Conservation (phyloP, 73 alveolate species). For the Urostyla sp. region DNA sequence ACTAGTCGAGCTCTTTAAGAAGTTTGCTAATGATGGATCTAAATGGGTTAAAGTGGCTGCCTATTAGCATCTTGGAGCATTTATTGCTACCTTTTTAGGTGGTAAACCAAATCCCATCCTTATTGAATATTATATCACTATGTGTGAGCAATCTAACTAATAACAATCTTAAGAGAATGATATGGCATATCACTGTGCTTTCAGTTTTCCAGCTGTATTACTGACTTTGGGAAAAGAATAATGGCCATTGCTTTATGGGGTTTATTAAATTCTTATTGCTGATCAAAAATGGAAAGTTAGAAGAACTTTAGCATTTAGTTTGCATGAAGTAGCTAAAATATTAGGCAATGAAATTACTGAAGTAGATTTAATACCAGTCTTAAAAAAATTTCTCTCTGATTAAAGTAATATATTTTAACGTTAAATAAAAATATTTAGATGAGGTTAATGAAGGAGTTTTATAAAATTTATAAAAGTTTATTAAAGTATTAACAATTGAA, state of each 20-base stretch:
- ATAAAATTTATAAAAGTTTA: slow-evolving; percentile 69
- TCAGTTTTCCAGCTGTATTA: slow-evolving; percentile 80
- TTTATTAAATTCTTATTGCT: slow-evolving; percentile 59
- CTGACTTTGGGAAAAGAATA: slow-evolving; percentile 69
- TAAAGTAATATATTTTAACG: slow-evolving; percentile 53
- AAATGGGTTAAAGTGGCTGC: slow-evolving; percentile 91
- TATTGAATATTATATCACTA: slow-evolving; percentile 64
- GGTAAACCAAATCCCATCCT: slow-evolving; percentile 69
- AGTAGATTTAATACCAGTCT: slow-evolving; percentile 76
- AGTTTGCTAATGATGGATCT: slow-evolving; percentile 71
- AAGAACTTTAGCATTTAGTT: slow-evolving; percentile 71
- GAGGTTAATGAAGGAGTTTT: slow-evolving; percentile 69
- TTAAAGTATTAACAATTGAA: slow-evolving; percentile 61
- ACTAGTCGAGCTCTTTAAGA: slow-evolving; percentile 73
- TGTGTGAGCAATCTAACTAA: slow-evolving; percentile 64
- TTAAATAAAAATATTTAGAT: slow-evolving; percentile 13
- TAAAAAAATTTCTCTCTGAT: slow-evolving; percentile 62
- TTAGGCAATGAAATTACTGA: slow-evolving; percentile 82
- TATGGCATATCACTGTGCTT: slow-evolving; percentile 72
- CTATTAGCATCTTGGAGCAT: slow-evolving; percentile 74
- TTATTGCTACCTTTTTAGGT: slow-evolving; percentile 70
- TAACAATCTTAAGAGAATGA: slow-evolving; percentile 67
- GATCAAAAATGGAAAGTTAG: slow-evolving; percentile 74
- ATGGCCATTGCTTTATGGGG: slow-evolving; percentile 73
- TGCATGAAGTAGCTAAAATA: slow-evolving; percentile 83